These are phyloP conservation scores for Globisporangium okanoganense DNA, from an alignment of 352 stramenopile species.

Conservation along the genomic window DNA sequence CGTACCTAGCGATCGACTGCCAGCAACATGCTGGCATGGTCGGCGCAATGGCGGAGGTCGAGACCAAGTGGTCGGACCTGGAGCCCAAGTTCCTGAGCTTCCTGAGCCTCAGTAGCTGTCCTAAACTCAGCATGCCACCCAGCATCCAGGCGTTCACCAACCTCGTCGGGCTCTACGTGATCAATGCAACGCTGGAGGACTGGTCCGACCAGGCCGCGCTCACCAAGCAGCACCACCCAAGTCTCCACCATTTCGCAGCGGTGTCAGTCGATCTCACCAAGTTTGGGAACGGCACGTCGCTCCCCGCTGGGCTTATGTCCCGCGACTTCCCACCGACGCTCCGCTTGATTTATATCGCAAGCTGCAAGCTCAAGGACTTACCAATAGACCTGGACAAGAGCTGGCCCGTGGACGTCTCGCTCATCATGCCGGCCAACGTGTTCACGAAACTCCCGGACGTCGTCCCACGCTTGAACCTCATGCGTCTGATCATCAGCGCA, in stretches of 20 bases:
- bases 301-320: constrained; percentile 34
- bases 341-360: constrained; percentile 26
- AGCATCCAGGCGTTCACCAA: too few species aligned
- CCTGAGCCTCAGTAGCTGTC: too few species aligned
- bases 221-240: too few species aligned
- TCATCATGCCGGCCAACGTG: constrained; percentile 20
- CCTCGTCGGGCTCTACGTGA: too few species aligned
- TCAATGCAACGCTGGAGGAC: too few species aligned
- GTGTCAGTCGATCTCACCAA: too few species aligned
- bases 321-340: constrained; percentile 26
- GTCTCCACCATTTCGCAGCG: too few species aligned
- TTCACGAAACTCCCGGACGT: constrained; percentile 22
- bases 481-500: background rate
- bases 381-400: constrained; percentile 29
- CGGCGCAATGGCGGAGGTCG: background rate
- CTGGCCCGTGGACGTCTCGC: constrained; percentile 20
- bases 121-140: too few species aligned
- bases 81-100: too few species aligned
- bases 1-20: constrained; percentile 36
- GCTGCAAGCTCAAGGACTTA: constrained; percentile 28
- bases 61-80: too few species aligned
- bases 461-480: constrained; percentile 14
- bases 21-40: background rate
- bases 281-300: background rate
- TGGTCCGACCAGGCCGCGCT: too few species aligned